phyloP scores from a whole-genome alignment of 2,329 filamentous ascomycete species.

The Penicillium capsulatum region DNA sequence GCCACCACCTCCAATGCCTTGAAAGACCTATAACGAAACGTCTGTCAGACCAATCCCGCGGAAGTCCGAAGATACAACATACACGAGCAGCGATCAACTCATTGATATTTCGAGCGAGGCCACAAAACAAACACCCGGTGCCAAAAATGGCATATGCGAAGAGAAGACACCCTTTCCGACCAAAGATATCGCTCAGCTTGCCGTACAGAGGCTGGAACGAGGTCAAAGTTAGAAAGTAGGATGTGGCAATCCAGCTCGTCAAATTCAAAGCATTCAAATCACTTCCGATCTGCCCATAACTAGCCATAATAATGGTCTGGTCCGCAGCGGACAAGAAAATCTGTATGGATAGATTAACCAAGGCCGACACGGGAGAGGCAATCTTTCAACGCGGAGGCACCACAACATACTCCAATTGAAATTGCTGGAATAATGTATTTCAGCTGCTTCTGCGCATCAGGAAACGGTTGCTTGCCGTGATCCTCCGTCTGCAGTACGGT shows the following conservation, averaged over 20 bases:
- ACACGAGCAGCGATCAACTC: constrained; percentile 62
- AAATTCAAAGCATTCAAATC: constrained; percentile 70
- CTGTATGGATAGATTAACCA: constrained; percentile 40
- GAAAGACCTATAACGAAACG: constrained; percentile 42
- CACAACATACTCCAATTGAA: constrained; percentile 55
- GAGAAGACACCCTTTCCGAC: constrained; percentile 50
- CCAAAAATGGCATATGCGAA: constrained; percentile 51
- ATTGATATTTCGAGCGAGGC: constrained; percentile 58
- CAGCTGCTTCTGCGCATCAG: constrained; percentile 49
- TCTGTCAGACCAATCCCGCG: constrained; percentile 6
- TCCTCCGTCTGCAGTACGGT: constrained; percentile 9
- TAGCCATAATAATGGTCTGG: constrained; percentile 72
- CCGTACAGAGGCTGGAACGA: constrained; percentile 66
- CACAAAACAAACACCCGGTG: constrained; percentile 48
- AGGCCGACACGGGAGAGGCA: not conserved
- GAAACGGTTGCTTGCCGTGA: constrained; percentile 31
- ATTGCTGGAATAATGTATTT: constrained; percentile 59
- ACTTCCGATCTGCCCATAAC: constrained; percentile 72
- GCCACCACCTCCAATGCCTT: constrained; percentile 65
- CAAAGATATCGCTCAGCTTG: constrained; percentile 57
- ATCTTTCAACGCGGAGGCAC: not conserved
- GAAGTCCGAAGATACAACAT: constrained; percentile 30
- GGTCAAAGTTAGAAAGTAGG: constrained; percentile 68
- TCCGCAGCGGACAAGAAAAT: constrained; percentile 70
- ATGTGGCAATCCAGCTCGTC: constrained; percentile 70